Conservation (phyloP, 345 rosid genomes). For the Lagerstroemia speciosa region DNA sequence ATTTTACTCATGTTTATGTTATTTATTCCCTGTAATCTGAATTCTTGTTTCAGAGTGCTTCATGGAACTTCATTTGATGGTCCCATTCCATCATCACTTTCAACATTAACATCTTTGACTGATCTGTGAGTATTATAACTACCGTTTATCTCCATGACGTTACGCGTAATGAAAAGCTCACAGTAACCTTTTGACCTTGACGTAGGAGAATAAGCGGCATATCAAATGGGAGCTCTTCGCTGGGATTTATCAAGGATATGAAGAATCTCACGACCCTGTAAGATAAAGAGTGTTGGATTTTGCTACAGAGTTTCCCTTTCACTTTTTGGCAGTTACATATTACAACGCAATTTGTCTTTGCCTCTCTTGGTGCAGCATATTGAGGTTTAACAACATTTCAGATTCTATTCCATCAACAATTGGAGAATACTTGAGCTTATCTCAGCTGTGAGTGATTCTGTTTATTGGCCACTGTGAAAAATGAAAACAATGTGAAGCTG, state of each 20-base stretch:
- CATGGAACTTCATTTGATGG: conserved; percentile 10
- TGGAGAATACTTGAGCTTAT: conserved; percentile 21
- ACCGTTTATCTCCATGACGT: too few species aligned
- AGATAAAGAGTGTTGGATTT: conserved; percentile 6
- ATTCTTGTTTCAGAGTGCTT: too few species aligned
- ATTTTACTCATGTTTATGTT: too few species aligned
- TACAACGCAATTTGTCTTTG: neutral
- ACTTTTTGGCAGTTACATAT: neutral
- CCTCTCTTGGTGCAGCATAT: conserved; percentile 13
- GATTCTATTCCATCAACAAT: conserved; percentile 32
- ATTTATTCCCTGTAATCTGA: too few species aligned
- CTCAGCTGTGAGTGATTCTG: conserved; percentile 5
- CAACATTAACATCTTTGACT: conserved; percentile 5
- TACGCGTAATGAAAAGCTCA: too few species aligned
- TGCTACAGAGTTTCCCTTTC: neutral
- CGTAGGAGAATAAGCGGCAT: conserved; percentile 33
- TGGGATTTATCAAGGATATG: conserved; percentile 28
- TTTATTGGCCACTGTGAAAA: neutral
- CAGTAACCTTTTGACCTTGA: too few species aligned
- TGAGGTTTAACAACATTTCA: conserved; percentile 30
- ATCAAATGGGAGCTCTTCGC: conserved; percentile 28
- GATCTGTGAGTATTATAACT: too few species aligned
- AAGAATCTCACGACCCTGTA: conserved; percentile 31
- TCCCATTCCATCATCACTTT: conserved; percentile 11
- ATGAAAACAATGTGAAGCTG: too few species aligned